phyloP scores from a whole-genome alignment of 2,329 filamentous ascomycete genomes.

The Epichloe baconii region DNA sequence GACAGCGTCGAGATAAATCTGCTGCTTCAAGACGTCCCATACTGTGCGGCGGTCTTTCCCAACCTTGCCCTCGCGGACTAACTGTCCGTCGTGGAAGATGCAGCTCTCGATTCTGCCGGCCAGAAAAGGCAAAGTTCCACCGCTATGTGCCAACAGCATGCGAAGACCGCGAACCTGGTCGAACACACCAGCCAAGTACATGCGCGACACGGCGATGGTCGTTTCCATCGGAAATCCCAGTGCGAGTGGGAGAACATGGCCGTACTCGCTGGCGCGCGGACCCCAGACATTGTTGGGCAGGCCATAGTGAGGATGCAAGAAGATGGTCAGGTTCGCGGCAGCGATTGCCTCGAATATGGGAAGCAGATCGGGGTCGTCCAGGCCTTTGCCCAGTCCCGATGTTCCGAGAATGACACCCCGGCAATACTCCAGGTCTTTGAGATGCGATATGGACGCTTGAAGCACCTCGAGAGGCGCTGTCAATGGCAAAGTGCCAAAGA shows the following conservation, averaged over 20 bases:
- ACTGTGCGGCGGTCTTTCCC: slow-evolving; percentile 33
- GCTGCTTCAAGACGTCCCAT: slow-evolving; percentile 49
- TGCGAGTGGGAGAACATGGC: slow-evolving; percentile 75
- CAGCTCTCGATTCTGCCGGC: slow-evolving; percentile 83
- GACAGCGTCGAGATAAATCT: slow-evolving; percentile 81
- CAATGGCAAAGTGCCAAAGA: slow-evolving; percentile 71
- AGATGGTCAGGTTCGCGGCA: slow-evolving; percentile 51
- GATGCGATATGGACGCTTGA: slow-evolving; percentile 49
- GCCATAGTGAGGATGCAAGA: slow-evolving; percentile 87
- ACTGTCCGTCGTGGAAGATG: slow-evolving; percentile 66
- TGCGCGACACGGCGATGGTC: slow-evolving; percentile 75
- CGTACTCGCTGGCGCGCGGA: slow-evolving; percentile 57
- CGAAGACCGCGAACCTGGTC: slow-evolving; percentile 57
- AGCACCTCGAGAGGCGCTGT: slow-evolving; percentile 52
- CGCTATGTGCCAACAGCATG: slow-evolving; percentile 76
- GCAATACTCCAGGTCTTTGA: slow-evolving; percentile 51
- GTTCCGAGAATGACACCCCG: slow-evolving; percentile 85
- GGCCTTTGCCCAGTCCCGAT: slow-evolving; percentile 61
- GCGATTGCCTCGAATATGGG: slow-evolving; percentile 61
- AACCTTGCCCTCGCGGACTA: slow-evolving; percentile 49
- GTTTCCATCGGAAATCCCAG: slow-evolving; percentile 88
- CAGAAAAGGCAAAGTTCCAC: slow-evolving; percentile 77
- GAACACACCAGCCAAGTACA: slow-evolving; percentile 80
- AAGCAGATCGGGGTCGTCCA: slow-evolving; percentile 65
- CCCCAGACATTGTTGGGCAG: slow-evolving; percentile 72